Evolutionary conservation across 2,329 filamentous ascomycete species (phyloP), one percentile per base, ranked within the genome.

Genomic region (Gnomoniopsis sp.): DNA sequence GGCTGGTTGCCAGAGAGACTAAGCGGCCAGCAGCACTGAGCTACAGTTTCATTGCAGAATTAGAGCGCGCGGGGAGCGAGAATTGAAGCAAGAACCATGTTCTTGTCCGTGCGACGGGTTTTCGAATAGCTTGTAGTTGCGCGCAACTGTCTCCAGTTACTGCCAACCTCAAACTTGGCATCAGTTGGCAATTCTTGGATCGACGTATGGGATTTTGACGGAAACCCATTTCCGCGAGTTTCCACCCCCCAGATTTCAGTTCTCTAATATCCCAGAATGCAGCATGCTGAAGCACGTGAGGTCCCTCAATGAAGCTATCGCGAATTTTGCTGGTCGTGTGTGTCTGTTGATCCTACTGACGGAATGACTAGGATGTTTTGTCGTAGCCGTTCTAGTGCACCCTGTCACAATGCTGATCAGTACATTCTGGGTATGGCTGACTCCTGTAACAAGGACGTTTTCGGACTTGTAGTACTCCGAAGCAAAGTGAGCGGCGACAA

Each of bases 181-280:
- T 17, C 30, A 55, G 52, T 59, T 56, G 57, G 57, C 57, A 59
- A 22, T n/a, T 38, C 38, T 34, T n/a, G 46, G 47, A 36, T 51
- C 46, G 47, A 47, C 19, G 33, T 22, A 55, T 55, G 56, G 56
- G 21, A 33, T 30, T 49, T 34, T 38, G 46, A 55, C 41, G 46
- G 36, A 53, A 22, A 36, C 17, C 57, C 52, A 56, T 34, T 14
- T 44, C 21, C 34, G 17, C 17, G 34, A 44, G 26, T 36, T 43
- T 46, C 33, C 22, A 36, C 26, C 23, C 14, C n/a, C 38, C 12
- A 10, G n/a, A 48, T 4, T 8, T n/a, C 15, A 54, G 7, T 6
- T n/a, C 8, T 3, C 21, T 14, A 33, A 23, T 34, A 10, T 17
- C 34, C 50, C 15, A 15, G 38, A 38, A 26, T 34, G 6, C 12